Evolutionary conservation across 2,329 filamentous ascomycete species (phyloP).

Genomic region (Alternaria hordeiaustralica): DNA sequence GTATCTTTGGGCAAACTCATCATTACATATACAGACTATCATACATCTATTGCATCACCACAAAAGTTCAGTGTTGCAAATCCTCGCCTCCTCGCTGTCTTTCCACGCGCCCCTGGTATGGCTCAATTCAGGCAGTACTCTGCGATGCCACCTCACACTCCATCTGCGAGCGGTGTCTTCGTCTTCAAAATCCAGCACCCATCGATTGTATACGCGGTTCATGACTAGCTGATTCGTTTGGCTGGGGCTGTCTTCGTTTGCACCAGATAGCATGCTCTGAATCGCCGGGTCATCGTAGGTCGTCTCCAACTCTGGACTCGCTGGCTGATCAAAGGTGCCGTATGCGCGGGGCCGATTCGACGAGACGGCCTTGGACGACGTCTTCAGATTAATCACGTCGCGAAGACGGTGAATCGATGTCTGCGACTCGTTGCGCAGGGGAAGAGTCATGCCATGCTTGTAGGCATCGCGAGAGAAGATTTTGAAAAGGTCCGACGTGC

Average conservation of each 20-base stretch:
- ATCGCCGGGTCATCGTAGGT: slow-evolving; percentile 25
- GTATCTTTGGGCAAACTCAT: neutral
- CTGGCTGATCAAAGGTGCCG: slow-evolving; percentile 4
- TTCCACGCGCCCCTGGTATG: slow-evolving; percentile 27
- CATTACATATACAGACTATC: neutral
- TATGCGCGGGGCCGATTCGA: slow-evolving; percentile 29
- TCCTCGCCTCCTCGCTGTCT: slow-evolving; percentile 46
- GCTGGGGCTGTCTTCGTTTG: slow-evolving; percentile 15
- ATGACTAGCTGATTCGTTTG: slow-evolving; percentile 37
- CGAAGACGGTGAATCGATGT: slow-evolving; percentile 34
- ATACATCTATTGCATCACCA: slow-evolving; percentile 48
- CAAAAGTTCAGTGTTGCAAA: slow-evolving; percentile 56
- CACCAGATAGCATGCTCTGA: slow-evolving; percentile 17
- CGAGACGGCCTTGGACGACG: slow-evolving; percentile 24
- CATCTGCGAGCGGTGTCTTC: slow-evolving; percentile 62
- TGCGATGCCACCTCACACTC: slow-evolving; percentile 60
- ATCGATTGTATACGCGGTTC: slow-evolving; percentile 52
- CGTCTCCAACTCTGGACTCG: neutral
- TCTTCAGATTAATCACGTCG: slow-evolving; percentile 36
- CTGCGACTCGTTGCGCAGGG: slow-evolving; percentile 24
- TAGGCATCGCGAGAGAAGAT: slow-evolving; percentile 40
- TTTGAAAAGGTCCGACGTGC: slow-evolving; percentile 34
- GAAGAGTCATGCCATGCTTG: slow-evolving; percentile 41
- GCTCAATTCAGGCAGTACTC: slow-evolving; percentile 48
- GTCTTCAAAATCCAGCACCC: slow-evolving; percentile 64